Evolutionary conservation across 192 early-diverging fungal species (phyloP), one percentile per base, ranked within the genome.

Genomic region (Coemansia sp.): DNA sequence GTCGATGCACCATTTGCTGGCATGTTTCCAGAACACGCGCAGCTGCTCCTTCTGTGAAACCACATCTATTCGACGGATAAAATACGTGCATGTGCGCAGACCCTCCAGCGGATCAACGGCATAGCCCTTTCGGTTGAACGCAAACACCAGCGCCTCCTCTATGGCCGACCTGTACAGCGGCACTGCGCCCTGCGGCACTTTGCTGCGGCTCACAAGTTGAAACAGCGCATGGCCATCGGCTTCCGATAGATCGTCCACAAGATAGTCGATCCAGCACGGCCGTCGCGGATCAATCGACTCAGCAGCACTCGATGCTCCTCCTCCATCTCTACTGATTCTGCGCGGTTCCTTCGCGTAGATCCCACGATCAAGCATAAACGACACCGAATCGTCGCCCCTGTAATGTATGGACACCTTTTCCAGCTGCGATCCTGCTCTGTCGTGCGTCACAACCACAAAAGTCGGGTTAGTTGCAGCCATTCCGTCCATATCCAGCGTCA

Each of bases 101-200:
- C 59, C 61, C 55, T 68, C 68, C 17, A 79, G 41, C 20, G 66
- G 50, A 34, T 68, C 62, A 55, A 79, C 29, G 7, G 67, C 47
- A 37, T 50, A 59, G 19, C 66, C 69, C 23, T 59, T 58, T 17
- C 75, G 70, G 55, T 62, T 72, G n/a, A 69, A 59, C 23, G 70
- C 75, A 57, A 79, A 56, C 7, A 50, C 70, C 66, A 79, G 66
- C 33, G 75, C 70, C 20, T 79, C 75, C 42, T 79, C 75, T 8
- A 64, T 54, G 2, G 66, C 66, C 28, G 75, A 36, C 2, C 66
- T 62, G 48, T 65, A 64, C 40, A 42, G 36, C 17, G 62, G 19
- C 7, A 56, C 37, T 3, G 55, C 29, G 0, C 33, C 55, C 1
- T 52, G 33, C 6, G 66, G 70, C 28, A 79, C 55, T 20, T 59